Conservation (phyloP, 192 early-diverging fungal species). For the Backusella parvicylindrica region DNA sequence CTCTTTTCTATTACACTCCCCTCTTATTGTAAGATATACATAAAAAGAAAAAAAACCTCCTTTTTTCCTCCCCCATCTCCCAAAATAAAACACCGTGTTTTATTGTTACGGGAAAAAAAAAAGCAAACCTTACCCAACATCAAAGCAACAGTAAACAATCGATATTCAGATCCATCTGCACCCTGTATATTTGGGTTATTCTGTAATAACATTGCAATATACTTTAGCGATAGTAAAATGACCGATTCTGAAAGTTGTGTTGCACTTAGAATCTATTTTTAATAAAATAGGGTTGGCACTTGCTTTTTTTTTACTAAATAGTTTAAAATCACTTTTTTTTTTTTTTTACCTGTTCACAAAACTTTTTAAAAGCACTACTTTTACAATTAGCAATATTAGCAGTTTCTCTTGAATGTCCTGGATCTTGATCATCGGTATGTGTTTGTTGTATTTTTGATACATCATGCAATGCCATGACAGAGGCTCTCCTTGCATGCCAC, state of each 20-base stretch:
- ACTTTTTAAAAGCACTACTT: conserved; percentile 34
- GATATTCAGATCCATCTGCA: conserved; percentile 53
- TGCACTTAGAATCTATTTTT: conserved; percentile 42
- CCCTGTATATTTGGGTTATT: conserved; percentile 42
- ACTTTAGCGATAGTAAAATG: conserved; percentile 50
- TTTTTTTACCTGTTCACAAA: conserved; percentile 35
- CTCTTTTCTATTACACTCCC: neutral
- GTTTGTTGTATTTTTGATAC: conserved; percentile 4
- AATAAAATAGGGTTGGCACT: conserved; percentile 14
- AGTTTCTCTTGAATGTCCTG: conserved; percentile 27
- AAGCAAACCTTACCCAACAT: conserved; percentile 35
- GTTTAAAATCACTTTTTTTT: neutral
- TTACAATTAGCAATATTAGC: conserved; percentile 23
- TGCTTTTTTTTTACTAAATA: neutral
- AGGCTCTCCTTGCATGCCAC: conserved; percentile 44
- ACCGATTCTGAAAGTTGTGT: conserved; percentile 52
- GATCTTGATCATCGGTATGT: conserved; percentile 20
- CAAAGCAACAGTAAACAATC: conserved; percentile 51
- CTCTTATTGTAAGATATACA: neutral
- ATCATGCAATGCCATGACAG: conserved; percentile 33
- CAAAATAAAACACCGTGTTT: neutral
- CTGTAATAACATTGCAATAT: conserved; percentile 46
- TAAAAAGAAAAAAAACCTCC: neutral
- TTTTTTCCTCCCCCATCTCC: neutral
- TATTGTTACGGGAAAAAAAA: neutral